These are phyloP conservation scores for Fusarium denticulatum DNA, from an alignment of 2,329 filamentous ascomycete species.

Conservation along the genomic window DNA sequence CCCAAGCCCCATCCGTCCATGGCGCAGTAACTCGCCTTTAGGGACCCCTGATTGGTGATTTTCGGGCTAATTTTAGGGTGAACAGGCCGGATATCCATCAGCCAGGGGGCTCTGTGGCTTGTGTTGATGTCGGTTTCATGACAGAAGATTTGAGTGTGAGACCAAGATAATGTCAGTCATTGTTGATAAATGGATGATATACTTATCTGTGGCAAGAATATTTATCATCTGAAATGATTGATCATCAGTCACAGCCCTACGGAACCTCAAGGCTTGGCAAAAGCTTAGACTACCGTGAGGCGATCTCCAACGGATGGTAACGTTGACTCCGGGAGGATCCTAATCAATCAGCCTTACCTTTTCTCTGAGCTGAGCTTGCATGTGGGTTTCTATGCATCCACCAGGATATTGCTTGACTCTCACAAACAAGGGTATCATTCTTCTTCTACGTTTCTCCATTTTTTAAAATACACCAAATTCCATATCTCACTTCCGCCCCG, in stretches of 20 bases:
- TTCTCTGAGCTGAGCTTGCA: background rate
- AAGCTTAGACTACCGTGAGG: background rate
- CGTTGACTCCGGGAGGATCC: background rate
- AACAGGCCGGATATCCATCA: background rate
- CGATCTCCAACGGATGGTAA: background rate
- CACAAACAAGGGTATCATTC: conserved; percentile 31
- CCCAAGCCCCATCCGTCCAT: conserved; percentile 8
- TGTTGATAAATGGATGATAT: background rate
- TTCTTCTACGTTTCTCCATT: conserved; percentile 11
- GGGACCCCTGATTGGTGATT: background rate
- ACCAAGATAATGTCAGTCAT: background rate
- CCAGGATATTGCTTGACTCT: background rate
- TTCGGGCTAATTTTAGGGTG: conserved; percentile 22
- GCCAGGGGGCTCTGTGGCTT: background rate
- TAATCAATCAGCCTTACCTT: background rate
- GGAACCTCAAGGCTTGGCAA: background rate
- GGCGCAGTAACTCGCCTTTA: conserved; percentile 9
- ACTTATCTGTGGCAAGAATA: background rate
- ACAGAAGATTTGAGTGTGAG: background rate
- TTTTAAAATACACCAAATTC: conserved; percentile 1
- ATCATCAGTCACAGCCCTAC: background rate
- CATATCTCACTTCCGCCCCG: background rate
- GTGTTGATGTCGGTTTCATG: background rate
- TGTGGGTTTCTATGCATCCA: background rate
- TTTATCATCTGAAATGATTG: background rate